Evolutionary conservation across 2,329 filamentous ascomycete species (phyloP).

Genomic region (Clarireedia paspali): DNA sequence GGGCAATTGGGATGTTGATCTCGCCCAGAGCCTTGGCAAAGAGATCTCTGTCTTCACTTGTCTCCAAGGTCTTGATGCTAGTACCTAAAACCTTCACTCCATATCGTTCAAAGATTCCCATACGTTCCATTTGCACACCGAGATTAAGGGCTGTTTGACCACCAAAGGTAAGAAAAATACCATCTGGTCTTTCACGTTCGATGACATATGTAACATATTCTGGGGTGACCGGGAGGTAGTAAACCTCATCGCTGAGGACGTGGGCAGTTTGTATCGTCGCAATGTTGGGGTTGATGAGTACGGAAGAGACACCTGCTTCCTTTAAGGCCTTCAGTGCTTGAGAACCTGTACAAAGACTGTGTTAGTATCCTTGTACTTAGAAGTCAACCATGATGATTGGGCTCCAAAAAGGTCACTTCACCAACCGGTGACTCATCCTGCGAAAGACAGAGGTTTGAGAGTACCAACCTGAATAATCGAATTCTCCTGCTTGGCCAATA

Average conservation of each 20-base stretch:
- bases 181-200: conserved; percentile 90
- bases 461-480: conserved; percentile 83
- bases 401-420: not conserved
- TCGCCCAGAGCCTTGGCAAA: conserved; percentile 94
- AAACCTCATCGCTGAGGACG: conserved; percentile 91
- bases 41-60: conserved; percentile 90
- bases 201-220: conserved; percentile 98
- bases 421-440: conserved; percentile 21
- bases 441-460: conserved; percentile 6
- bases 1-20: conserved; percentile 94
- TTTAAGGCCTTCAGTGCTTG: conserved; percentile 96
- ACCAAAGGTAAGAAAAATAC: conserved; percentile 94
- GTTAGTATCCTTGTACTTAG: conserved; percentile 15
- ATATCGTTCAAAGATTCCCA: conserved; percentile 92
- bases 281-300: conserved; percentile 97
- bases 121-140: conserved; percentile 94
- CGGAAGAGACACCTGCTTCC: conserved; percentile 83
- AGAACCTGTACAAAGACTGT: conserved; percentile 52
- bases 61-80: conserved; percentile 87
- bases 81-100: conserved; percentile 94
- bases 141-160: conserved; percentile 95
- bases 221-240: conserved; percentile 94
- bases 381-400: not conserved
- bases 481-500: conserved; percentile 97
- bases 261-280: conserved; percentile 98